Conservation (phyloP, 306 rosid species). For the Alnus glutinosa region DNA sequence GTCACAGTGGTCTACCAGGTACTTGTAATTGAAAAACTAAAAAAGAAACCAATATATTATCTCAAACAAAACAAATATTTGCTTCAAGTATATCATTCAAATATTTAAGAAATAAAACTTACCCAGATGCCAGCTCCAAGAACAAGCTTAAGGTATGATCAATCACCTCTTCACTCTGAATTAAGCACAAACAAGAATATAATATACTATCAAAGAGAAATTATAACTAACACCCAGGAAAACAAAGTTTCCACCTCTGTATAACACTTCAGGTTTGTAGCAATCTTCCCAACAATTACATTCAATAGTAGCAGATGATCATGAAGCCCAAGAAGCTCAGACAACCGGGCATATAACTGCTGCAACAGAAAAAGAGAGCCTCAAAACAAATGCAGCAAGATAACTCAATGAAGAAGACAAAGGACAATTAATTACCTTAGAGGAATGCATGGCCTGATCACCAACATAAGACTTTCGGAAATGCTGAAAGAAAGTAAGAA, state of each 20-base stretch:
- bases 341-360: constrained; percentile 86
- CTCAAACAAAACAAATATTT: constrained; percentile 19
- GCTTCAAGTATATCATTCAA: constrained; percentile 19
- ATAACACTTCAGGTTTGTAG: constrained; percentile 80
- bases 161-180: constrained; percentile 96
- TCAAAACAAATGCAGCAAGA: constrained; percentile 32
- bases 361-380: constrained; percentile 45
- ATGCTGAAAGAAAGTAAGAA: constrained; percentile 94
- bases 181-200: constrained; percentile 25
- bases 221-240: constrained; percentile 7
- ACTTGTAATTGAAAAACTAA: not conserved
- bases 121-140: constrained; percentile 99
- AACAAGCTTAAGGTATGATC: constrained; percentile 95
- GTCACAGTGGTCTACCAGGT: not conserved
- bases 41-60: constrained; percentile 19
- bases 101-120: constrained; percentile 32
- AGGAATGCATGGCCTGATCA: constrained; percentile 99
- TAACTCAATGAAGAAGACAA: constrained; percentile 13
- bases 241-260: constrained; percentile 56
- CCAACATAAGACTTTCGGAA: constrained; percentile 95
- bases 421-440: constrained; percentile 67
- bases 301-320: constrained; percentile 76
- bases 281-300: constrained; percentile 82
- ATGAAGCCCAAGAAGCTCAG: constrained; percentile 88
- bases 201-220: constrained; percentile 2